Evolutionary conservation across 306 rosid species (phyloP), one percentile per base, ranked within the genome.

Genomic region (Vigna angularis): DNA sequence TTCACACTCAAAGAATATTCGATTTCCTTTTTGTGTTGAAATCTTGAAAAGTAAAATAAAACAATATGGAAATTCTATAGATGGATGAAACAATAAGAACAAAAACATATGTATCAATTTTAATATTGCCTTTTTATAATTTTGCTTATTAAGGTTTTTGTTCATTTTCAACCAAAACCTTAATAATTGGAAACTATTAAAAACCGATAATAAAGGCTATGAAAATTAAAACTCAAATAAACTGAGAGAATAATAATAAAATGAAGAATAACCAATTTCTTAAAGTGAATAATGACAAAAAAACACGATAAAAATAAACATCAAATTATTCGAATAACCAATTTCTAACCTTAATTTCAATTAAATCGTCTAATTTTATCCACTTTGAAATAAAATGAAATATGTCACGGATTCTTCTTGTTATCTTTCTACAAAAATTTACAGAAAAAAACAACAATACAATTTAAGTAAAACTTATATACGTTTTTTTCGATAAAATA

Each of bases 71-170:
- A 64, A 38, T 34, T 34, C 24, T 34, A n/a, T 8, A 63, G 15
- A 64, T 64, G 24, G 20, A 44, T 30, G 22, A 64, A 65, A 65
- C 24, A 17, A 65, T 40, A 17, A 65, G 28, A 65, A 40, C 51
- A 64, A 17, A 64, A 7, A 17, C 9, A 64, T 64, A 1, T 16
- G 49, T 4, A 38, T 9, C 42, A 64, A 3, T 7, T 62, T 30
- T 62, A 32, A 30, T 16, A 34, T 32, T 63, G 9, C 20, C 20
- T 34, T 63, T 30, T 63, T 15, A 16, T 16, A 63, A 7, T 34
- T 62, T 8, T 32, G 36, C 48, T 34, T 34, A 16, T 5, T 28
- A 14, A 30, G 22, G 20, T 3, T 61, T 30, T 32, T 30, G 67
- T 15, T 61, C 18, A 1, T 28, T 61, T 14, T 5, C 20, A 30